Percentiles rank a stretch among this genome's conserved stretches.
phyloP scores from a whole-genome alignment of 1,139 yeast genomes.

The Lodderomyces jiufengensis region DNA sequence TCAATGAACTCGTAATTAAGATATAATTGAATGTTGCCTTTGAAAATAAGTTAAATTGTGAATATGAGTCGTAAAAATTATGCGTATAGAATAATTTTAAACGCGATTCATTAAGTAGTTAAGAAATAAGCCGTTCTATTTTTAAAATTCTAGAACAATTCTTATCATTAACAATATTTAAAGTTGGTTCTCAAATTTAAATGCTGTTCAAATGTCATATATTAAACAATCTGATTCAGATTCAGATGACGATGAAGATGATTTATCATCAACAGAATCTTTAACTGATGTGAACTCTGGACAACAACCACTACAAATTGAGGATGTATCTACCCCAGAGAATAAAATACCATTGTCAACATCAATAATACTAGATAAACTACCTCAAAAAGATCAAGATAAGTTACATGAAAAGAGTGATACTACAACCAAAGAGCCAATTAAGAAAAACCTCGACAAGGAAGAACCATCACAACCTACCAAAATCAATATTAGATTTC shows the following conservation, averaged over 20 bases:
- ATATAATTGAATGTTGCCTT: too few relatives aligned
- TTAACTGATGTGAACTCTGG: too few relatives aligned
- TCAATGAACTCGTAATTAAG: too few relatives aligned
- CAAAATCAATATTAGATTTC: conserved; percentile 48
- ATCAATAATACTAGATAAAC: conserved; percentile 20
- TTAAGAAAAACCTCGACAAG: conserved; percentile 9
- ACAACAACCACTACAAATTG: conserved; percentile 6
- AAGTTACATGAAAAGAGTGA: too few relatives aligned
- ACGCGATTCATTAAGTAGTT: too few relatives aligned
- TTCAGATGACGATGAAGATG: conserved; percentile 11
- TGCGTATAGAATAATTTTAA: too few relatives aligned
- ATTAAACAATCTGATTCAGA: conserved; percentile 16
- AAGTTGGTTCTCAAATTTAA: too few relatives aligned
- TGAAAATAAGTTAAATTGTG: too few relatives aligned
- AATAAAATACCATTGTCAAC: conserved; percentile 23
- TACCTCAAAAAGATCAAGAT: conserved; percentile 16
- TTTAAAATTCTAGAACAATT: too few relatives aligned
- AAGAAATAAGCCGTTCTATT: too few relatives aligned
- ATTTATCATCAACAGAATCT: conserved; percentile 10
- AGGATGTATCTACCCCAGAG: conserved; percentile 9
- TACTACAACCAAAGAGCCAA: background rate
- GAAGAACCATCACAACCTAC: conserved; percentile 2
- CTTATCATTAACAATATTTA: too few relatives aligned
- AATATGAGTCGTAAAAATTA: too few relatives aligned
- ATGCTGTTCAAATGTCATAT: conserved; percentile 1